Evolutionary conservation across 371 early-diverging fungal genomes (phyloP).

Genomic region (Rhizomucor miehei): DNA sequence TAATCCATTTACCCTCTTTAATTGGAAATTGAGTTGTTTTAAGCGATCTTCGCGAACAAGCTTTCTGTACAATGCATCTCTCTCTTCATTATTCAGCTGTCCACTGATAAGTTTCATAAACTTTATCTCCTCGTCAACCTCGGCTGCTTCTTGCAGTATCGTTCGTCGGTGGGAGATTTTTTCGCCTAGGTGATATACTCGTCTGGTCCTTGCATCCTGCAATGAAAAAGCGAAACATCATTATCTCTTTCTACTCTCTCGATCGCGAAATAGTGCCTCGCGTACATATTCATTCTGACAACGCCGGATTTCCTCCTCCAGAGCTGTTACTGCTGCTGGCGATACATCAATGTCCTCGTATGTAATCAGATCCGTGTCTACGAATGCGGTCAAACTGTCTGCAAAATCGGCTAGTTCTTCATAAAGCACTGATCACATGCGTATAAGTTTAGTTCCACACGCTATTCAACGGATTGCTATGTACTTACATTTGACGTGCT

Average conservation of each 20-base stretch:
- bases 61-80: no score
- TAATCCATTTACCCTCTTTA: neutral
- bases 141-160: no score
- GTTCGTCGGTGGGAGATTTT: no score
- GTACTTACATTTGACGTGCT: slow-evolving; percentile 14
- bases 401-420: slow-evolving; percentile 4
- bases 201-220: no score
- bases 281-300: slow-evolving; percentile 38
- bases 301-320: slow-evolving; percentile 40
- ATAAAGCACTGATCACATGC: slow-evolving; percentile 6
- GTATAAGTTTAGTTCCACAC: no score
- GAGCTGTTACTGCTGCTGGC: slow-evolving; percentile 21
- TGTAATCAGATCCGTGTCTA: slow-evolving; percentile 21
- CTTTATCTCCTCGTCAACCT: no score
- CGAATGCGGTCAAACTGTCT: slow-evolving; percentile 21
- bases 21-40: no score
- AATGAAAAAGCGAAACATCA: neutral
- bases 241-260: neutral
- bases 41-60: no score
- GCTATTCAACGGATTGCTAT: no score
- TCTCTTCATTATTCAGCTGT: no score
- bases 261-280: neutral
- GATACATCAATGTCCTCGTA: slow-evolving; percentile 36
- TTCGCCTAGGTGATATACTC: no score
- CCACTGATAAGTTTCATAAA: no score